These are phyloP conservation scores for Vararia minispora DNA, from an alignment of 768 basidiomycete genomes.

Conservation along the genomic window DNA sequence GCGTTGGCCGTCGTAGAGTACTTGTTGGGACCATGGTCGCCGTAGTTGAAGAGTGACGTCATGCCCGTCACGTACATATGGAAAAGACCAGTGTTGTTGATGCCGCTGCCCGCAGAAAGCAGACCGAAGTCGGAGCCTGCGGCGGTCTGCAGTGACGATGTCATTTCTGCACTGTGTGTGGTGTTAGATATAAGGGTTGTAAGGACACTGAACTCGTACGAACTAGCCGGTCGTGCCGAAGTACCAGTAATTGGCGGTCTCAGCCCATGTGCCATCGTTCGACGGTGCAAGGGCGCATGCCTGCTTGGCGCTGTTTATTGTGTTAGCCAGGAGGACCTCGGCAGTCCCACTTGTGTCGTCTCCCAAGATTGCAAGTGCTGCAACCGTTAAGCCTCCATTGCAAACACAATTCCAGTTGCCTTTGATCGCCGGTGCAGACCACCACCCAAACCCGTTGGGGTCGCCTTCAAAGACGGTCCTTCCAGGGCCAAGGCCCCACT, in stretches of 20 bases:
- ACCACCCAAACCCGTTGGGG: constrained; percentile 53
- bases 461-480: constrained; percentile 35
- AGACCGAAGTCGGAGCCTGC: constrained; percentile 78
- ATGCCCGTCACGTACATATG: constrained; percentile 85
- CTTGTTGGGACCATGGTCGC: constrained; percentile 90
- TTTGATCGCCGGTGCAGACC: constrained; percentile 46
- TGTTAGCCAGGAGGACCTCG: constrained; percentile 48
- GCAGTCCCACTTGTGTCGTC: constrained; percentile 75
- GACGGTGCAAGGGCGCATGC: constrained; percentile 61
- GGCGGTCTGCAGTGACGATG: constrained; percentile 70
- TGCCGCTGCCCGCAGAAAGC: constrained; percentile 57
- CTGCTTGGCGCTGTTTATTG: constrained; percentile 60
- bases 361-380: constrained; percentile 78
- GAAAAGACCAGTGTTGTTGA: constrained; percentile 63
- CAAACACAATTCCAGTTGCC: constrained; percentile 99
- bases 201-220: too few species aligned
- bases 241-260: constrained; percentile 93
- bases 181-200: too few species aligned
- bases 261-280: constrained; percentile 82
- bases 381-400: constrained; percentile 85
- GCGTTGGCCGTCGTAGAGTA: constrained; percentile 87
- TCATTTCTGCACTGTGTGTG: constrained; percentile 86
- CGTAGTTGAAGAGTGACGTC: constrained; percentile 77
- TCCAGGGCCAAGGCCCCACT: constrained; percentile 68
- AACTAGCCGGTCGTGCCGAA: constrained; percentile 90